These are phyloP conservation scores for Rubus idaeus DNA, from an alignment of 306 rosid species.

Conservation along the genomic window DNA sequence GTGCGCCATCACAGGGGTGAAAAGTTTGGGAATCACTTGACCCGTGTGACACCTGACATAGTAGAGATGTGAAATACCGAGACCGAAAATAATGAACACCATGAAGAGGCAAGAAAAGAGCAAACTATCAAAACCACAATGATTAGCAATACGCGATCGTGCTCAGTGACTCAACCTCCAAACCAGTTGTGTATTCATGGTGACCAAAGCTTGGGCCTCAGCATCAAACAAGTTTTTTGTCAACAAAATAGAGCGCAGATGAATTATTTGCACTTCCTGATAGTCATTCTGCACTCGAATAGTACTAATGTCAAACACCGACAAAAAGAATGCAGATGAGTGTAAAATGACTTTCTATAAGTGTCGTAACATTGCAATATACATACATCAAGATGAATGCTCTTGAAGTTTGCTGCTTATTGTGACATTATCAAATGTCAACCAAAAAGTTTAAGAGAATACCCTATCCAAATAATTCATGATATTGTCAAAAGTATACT, in stretches of 20 bases:
- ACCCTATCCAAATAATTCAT: background rate
- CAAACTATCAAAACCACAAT: background rate
- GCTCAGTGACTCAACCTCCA: slow-evolving; percentile 1
- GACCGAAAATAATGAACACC: background rate
- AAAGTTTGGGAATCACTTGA: no score
- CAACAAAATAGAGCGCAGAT: background rate
- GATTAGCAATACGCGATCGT: background rate
- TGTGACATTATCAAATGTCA: background rate
- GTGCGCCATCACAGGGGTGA: no score
- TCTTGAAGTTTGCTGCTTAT: background rate
- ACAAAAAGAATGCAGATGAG: background rate
- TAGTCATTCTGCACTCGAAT: background rate
- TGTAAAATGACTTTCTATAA: background rate
- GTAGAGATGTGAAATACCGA: background rate
- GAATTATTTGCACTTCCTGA: background rate
- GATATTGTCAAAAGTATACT: background rate
- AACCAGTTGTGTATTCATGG: background rate
- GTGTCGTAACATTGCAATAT: background rate
- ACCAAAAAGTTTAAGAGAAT: background rate
- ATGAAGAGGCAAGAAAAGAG: background rate
- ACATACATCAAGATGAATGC: background rate
- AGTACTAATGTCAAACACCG: background rate
- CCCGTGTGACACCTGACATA: no score
- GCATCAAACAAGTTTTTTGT: background rate
- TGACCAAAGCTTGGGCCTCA: background rate